Evolutionary conservation across 1,284 basidiomycete species (phyloP).

Genomic region (Puccinia triticina): DNA sequence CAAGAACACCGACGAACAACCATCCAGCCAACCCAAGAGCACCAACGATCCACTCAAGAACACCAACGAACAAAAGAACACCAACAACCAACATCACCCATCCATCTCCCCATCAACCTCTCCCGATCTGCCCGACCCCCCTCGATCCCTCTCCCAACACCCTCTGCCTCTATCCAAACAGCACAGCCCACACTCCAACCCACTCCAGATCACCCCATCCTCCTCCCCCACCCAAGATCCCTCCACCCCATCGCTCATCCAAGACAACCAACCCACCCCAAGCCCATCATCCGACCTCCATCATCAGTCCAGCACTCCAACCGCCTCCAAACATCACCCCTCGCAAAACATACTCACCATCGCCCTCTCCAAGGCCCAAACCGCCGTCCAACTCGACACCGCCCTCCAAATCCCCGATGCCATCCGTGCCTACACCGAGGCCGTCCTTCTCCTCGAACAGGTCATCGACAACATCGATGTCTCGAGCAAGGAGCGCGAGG

Average conservation of each 20-base stretch:
- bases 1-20: too few relatives aligned
- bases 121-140: not conserved
- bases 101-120: not conserved
- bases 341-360: conserved; percentile 61
- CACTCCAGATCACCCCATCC: not conserved
- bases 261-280: not conserved
- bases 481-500: conserved; percentile 42
- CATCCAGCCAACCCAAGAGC: too few relatives aligned
- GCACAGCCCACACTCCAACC: not conserved
- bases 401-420: conserved; percentile 61
- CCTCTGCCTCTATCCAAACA: conserved; percentile 14
- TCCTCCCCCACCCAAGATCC: not conserved
- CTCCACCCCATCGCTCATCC: conserved; percentile 15
- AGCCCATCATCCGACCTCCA: not conserved
- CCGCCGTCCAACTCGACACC: conserved; percentile 61
- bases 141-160: not conserved
- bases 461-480: conserved; percentile 62
- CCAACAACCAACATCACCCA: too few relatives aligned
- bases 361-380: conserved; percentile 61
- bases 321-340: conserved; percentile 53
- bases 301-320: not conserved
- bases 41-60: too few relatives aligned
- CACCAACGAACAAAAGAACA: too few relatives aligned
- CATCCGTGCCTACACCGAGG: conserved; percentile 60
- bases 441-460: conserved; percentile 60